These are phyloP conservation scores for Thermomucor indicae-seudaticae DNA, from an alignment of 371 early-diverging fungal species.

Conservation along the genomic window DNA sequence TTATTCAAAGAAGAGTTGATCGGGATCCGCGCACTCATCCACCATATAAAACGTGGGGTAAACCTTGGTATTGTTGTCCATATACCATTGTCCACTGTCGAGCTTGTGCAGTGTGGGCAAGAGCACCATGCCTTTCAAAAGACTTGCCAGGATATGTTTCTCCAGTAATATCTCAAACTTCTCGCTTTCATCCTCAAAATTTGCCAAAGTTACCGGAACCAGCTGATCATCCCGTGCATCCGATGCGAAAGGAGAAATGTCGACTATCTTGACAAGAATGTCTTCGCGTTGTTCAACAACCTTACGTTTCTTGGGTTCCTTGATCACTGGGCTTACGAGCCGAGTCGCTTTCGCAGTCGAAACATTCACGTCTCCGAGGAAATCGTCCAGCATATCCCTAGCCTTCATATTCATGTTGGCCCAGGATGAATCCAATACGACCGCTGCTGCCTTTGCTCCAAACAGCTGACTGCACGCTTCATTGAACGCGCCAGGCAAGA, in stretches of 20 bases:
- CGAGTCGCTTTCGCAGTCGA: conserved; percentile 8
- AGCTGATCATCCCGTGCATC: conserved; percentile 6
- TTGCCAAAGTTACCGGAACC: conserved; percentile 13
- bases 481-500: conserved; percentile 44
- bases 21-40: conserved; percentile 24
- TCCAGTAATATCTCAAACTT: conserved; percentile 23
- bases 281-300: conserved; percentile 15
- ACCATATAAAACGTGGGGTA: conserved; percentile 46
- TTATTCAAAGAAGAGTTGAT: conserved; percentile 3
- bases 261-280: conserved; percentile 17
- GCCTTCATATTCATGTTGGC: conserved; percentile 16
- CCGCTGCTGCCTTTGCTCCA: conserved; percentile 11
- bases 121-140: conserved; percentile 33
- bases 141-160: conserved; percentile 18
- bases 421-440: conserved; percentile 23
- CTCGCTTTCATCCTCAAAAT: conserved; percentile 13
- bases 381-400: conserved; percentile 19
- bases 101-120: conserved; percentile 29
- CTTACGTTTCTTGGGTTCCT: conserved; percentile 6
- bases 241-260: conserved; percentile 8
- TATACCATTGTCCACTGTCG: conserved; percentile 37
- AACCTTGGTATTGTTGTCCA: conserved; percentile 25
- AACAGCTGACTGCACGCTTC: conserved; percentile 44
- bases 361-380: conserved; percentile 20
- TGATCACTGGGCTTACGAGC: conserved; percentile 12